phyloP scores from a whole-genome alignment of 441 rosid species.

The Populus hybrid region DNA sequence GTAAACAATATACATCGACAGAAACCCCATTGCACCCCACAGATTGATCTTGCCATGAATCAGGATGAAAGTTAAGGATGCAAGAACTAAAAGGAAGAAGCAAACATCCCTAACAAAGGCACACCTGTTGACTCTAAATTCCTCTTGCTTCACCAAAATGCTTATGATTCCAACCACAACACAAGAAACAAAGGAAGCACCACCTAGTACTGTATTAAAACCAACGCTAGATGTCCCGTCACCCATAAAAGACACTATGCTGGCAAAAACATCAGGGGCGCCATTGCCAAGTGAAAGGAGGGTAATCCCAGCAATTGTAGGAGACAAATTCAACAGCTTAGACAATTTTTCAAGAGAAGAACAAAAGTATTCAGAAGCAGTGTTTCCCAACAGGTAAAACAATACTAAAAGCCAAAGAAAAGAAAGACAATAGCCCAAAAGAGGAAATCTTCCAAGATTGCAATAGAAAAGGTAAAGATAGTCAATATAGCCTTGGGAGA shows the following conservation, averaged over 20 bases:
- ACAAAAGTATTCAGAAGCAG: slow-evolving; percentile 88
- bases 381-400: slow-evolving; percentile 75
- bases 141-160: slow-evolving; percentile 37
- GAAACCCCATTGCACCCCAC: slow-evolving; percentile 58
- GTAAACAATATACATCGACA: slow-evolving; percentile 51
- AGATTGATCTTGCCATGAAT: slow-evolving; percentile 50
- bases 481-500: slow-evolving; percentile 58
- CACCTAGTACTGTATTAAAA: slow-evolving; percentile 66
- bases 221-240: slow-evolving; percentile 56
- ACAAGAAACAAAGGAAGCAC: slow-evolving; percentile 65
- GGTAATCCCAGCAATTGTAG: slow-evolving; percentile 80
- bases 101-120: slow-evolving; percentile 71
- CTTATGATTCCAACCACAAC: slow-evolving; percentile 71
- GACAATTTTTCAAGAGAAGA: slow-evolving; percentile 69
- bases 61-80: slow-evolving; percentile 48
- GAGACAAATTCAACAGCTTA: slow-evolving; percentile 55
- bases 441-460: slow-evolving; percentile 41
- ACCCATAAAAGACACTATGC: slow-evolving; percentile 66
- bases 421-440: slow-evolving; percentile 46
- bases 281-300: slow-evolving; percentile 90
- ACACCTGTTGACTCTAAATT: slow-evolving; percentile 38
- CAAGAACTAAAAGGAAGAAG: slow-evolving; percentile 54
- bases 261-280: slow-evolving; percentile 78
- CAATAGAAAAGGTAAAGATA: slow-evolving; percentile 66
- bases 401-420: slow-evolving; percentile 66